Evolutionary conservation across 352 stramenopile genomes (phyloP), one percentile per base, ranked within the genome.

Genomic region (Pythium brassicae): DNA sequence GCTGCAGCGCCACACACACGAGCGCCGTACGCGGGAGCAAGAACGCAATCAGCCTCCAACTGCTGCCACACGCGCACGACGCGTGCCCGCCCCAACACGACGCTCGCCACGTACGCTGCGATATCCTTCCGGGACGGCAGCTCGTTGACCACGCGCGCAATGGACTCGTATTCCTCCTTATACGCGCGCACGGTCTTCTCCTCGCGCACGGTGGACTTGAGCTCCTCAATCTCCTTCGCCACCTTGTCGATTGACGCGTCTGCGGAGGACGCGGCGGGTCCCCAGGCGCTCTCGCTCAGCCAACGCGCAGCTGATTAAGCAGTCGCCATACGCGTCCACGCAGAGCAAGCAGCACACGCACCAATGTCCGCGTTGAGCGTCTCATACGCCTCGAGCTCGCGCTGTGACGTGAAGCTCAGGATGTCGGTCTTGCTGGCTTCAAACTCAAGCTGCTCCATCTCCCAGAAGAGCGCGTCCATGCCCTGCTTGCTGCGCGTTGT

Each of bases 161-260:
- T 84, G 19, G 80, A 89, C 61, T 95, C 86, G 66, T 95, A 95
- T 61, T 94, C 86, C 59, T 95, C 83, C 58, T 95, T 95, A 65
- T 94, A 94, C 29, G 75, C 76, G 9, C 83, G 78, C 20, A 94
- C 68, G 0, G 68, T 83, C 60, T 84, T 87, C 55, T 95, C 83
- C 25, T 81, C 71, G 42, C 81, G 75, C 51, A 95, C 78, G 29
- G 86, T 84, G 14, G 60, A 54, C 67, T 92, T 89, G 45, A 95
- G 78, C 48, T 83, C 59, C 49, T 93, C 74, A 40, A 95, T 95
- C 60, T 94, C 82, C 29, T 62, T 66, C 7, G 72, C 63, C 23
- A 83, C 83, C 40, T 80, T 83, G 29, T 47, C 52, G 51, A 95
- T 88, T 17, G 67, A 84, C 14, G 68, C 65, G 54, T 95, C 84